These are phyloP conservation scores for Fraxinus paxiana DNA, from an alignment of 305 asterid genomes.

Conservation along the genomic window DNA sequence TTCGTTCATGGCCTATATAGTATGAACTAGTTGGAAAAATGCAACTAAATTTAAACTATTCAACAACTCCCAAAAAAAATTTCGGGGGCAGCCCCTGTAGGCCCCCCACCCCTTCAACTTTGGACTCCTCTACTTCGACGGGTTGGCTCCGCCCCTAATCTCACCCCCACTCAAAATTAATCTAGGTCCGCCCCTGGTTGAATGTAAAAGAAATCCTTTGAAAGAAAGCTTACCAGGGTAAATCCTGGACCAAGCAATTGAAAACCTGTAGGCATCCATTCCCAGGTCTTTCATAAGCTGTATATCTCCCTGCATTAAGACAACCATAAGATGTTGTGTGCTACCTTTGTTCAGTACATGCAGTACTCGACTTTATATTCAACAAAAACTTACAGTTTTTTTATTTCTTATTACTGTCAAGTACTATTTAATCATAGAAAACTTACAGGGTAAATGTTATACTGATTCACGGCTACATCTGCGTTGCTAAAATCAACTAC, in stretches of 20 bases:
- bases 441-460: constrained; percentile 58
- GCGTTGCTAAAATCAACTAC: constrained; percentile 70
- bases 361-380: not conserved
- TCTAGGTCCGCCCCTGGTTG: no score
- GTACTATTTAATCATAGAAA: not conserved
- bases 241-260: constrained; percentile 87
- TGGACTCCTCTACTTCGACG: no score
- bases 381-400: not conserved
- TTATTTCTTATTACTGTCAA: not conserved
- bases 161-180: no score
- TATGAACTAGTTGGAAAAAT: no score
- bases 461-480: constrained; percentile 75
- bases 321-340: not conserved
- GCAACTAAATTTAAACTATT: no score
- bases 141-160: no score
- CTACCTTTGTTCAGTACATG: not conserved
- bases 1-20: no score
- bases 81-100: no score
- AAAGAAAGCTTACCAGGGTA: constrained; percentile 56
- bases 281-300: constrained; percentile 80
- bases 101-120: no score
- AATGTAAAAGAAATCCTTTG: not conserved
- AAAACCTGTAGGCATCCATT: constrained; percentile 88
- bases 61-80: no score
- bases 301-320: constrained; percentile 58